Evolutionary conservation across 2,329 filamentous ascomycete genomes (phyloP), one percentile per base, ranked within the genome.

Genomic region (Acephala macrosclerotiorum): DNA sequence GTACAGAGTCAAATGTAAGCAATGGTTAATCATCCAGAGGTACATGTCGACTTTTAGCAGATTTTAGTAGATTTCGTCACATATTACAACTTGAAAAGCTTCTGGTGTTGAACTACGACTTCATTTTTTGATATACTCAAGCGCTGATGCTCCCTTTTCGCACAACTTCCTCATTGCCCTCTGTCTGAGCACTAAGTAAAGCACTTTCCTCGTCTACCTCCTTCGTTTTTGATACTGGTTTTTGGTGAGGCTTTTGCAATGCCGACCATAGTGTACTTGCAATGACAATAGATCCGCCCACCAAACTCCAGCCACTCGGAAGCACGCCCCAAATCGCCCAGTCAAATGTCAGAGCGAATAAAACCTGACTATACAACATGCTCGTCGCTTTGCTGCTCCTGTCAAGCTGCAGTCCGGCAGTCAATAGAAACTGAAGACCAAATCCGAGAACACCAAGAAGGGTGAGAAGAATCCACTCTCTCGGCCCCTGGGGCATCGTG

Each of bases 381-480:
- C 87, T 89, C 4, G 86, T 84, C 0, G 80, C 81, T 11, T 73
- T 73, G 36, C 68, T 75, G 20, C 71, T 75, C 42, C 64, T 72
- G 56, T 77, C 75, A n/a, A 74, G 56, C 49, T 84, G 81, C 60
- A 97, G 79, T 0, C 93, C 94, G 0, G 89, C 85, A 0, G 94
- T 96, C 33, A 96, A 81, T n/a, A 96, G 82, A 71, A 94, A 94
- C 84, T 97, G 94, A 84, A 96, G 90, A 16, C 90, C 77, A 74
- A 97, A 96, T 0, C 94, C 94, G 67, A 90, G 88, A 0, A 88
- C 74, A 0, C 92, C 92, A 1, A 97, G 80, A 20, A 89, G 84
- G 0, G 89, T 58, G 14, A 97, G 79, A n/a, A 94, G 83, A 0
- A 81, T 76, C 90, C 92, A 95, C 36, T 76, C 71, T 3, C 66